Evolutionary conservation across 495 filamentous ascomycete species (phyloP), one percentile per base, ranked within the genome.

Genomic region (Clohesyomyces aquaticus): DNA sequence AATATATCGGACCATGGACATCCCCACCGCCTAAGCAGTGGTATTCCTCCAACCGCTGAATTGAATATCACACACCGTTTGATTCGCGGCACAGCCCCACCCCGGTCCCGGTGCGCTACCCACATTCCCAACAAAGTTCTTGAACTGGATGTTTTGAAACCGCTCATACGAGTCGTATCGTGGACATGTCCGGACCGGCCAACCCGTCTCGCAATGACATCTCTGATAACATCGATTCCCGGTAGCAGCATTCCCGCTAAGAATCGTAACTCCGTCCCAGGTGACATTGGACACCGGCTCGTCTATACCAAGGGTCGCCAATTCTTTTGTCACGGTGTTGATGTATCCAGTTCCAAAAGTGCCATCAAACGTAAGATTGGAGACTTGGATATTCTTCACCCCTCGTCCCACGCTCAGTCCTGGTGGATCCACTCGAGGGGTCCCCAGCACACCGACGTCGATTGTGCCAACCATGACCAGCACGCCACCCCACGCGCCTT

Each of bases 261-360:
- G 18, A 4, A 61, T 29, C 19, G n/a, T 53, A 10, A 61, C 58
- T 6, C 58, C 58, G 29, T 61, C 58, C 58, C 58, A 61, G 21
- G 38, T 46, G 1, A 61, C 32, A 27, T 61, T 53, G 4, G 25
- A 42, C 1, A 59, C 18, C 11, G 6, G 25, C 12, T 50, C 56
- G n/a, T n/a, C n/a, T n/a, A n/a, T n/a, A n/a, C n/a, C n/a, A n/a
- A n/a, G n/a, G n/a, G n/a, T n/a, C n/a, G n/a, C n/a, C n/a, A n/a
- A n/a, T 12, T 49, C 21, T 22, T n/a, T 14, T n/a, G 25, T 8
- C 18, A 43, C 19, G 10, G 25, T 16, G n/a, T 43, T 61, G n/a
- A 32, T 46, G 21, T 43, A 61, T 9, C 58, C 58, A n/a, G 58
- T 46, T n/a, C 25, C 58, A 22, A 12, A 49, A 21, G 11, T 23